Base-by-base conservation (phyloP, 805 yeast species). In the Ogataea paraovalis region DNA sequence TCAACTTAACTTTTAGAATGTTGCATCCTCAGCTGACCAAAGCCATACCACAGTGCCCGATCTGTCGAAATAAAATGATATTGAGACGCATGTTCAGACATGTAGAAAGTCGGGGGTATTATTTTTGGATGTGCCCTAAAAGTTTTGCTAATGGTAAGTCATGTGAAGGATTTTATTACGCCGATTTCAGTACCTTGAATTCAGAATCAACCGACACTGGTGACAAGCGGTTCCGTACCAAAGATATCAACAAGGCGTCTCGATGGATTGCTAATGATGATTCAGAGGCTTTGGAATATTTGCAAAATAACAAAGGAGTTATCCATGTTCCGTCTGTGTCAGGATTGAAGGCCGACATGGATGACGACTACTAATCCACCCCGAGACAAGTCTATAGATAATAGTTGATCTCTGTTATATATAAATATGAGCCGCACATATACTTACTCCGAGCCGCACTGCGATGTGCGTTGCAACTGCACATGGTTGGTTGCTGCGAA, bases 1-100 rank as follows among this genome's bases (percentile, higher is more conserved):
- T 83, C 51, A 85, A 82, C 52, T 60, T 87, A 37, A 87, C 95
- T 0, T 85, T 77, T 58, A 64, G 96, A 27, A 72, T 75, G 71
- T 76, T 75, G 48, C 71, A 76, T 2, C 61, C 70, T 0, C 56
- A 60, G 10, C 72, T 72, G 49, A 56, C 60, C 1, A 52, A 61
- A 0, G 53, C 67, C 32, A 52, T 66, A 13, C 82, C 83, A 1
- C 60, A 51, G 39, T 81, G 86, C 52, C 64, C 66, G 43, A 49
- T 61, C 51, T 64, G 79, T 55, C 53, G 59, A 4, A 49, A 63
- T 3, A 55, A 71, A 0, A 82, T 82, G 86, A 62, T 74, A 8
- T 61, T 86, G 19, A 67, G 90, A 41, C 68, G 88, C 46, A 69
- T 84, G 25, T 76, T 65, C 52, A 79, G 76, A 50, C 67, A 69